phyloP scores from a whole-genome alignment of 306 rosid genomes.

The Biancaea sappan region DNA sequence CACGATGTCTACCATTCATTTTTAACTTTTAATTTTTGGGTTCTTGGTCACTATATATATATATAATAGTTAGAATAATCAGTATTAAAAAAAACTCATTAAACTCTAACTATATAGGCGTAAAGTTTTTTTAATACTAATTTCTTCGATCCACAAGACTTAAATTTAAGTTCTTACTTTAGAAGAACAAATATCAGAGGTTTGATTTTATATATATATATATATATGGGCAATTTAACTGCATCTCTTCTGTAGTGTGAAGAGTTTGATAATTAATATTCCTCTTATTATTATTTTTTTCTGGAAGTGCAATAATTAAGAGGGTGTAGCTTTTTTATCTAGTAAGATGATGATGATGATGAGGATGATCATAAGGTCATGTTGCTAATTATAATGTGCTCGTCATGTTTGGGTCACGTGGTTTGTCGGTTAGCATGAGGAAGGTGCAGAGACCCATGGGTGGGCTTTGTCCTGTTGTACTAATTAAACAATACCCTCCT shows the following conservation, averaged over 20 bases:
- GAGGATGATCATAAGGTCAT: constrained; percentile 40
- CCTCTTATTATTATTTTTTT: not conserved
- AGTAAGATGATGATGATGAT: constrained; percentile 42
- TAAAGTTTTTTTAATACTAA: no score
- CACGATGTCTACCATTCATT: constrained; percentile 57
- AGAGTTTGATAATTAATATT: constrained; percentile 19
- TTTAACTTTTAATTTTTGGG: constrained; percentile 2
- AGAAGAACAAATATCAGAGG: no score
- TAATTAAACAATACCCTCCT: constrained; percentile 3
- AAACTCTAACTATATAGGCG: no score
- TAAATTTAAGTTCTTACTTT: no score
- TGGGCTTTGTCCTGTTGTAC: constrained; percentile 47
- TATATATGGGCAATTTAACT: no score
- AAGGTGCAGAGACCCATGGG: constrained; percentile 49
- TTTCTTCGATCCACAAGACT: no score
- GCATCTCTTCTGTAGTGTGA: not conserved
- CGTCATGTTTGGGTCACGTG: constrained; percentile 55
- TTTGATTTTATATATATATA: no score
- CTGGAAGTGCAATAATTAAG: constrained; percentile 48
- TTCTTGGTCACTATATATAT: constrained; percentile 29
- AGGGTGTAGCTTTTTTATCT: constrained; percentile 36
- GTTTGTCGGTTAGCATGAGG: constrained; percentile 66
- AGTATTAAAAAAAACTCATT: no score
- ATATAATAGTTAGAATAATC: no score
- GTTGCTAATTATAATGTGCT: constrained; percentile 45